phyloP scores from a whole-genome alignment of 2,329 filamentous ascomycete genomes.

The Chrysoporthe austroafricana region DNA sequence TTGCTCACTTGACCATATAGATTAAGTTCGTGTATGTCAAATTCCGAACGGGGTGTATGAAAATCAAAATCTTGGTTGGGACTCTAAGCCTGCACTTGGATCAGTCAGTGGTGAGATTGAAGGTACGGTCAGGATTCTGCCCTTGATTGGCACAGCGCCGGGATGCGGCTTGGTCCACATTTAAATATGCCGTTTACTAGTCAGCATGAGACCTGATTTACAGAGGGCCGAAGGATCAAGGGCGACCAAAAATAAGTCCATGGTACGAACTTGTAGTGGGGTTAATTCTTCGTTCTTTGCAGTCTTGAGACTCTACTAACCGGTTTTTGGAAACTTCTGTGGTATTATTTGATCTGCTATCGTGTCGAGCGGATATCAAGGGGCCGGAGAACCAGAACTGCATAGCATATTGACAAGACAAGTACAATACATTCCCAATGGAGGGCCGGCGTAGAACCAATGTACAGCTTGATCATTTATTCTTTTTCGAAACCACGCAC shows the following conservation, averaged over 20 bases:
- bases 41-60: background rate
- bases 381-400: background rate
- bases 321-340: background rate
- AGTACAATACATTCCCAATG: constrained; percentile 15
- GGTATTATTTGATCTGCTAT: background rate
- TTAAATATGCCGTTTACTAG: constrained; percentile 3
- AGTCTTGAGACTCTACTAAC: background rate
- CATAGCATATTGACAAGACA: background rate
- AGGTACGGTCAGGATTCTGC: background rate
- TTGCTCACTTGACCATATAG: background rate
- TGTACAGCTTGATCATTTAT: constrained; percentile 20
- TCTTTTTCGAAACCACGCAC: constrained; percentile 14
- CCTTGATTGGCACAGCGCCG: background rate
- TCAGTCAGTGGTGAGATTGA: background rate
- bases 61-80: too few relatives aligned
- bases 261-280: background rate
- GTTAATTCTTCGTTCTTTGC: too few relatives aligned
- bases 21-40: background rate
- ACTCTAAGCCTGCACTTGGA: background rate
- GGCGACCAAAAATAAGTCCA: background rate
- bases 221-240: background rate
- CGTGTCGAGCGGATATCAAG: background rate
- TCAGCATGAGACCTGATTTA: background rate
- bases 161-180: constrained; percentile 14
- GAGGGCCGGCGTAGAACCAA: constrained; percentile 6